phyloP scores from a whole-genome alignment of 805 yeast genomes.

The Isabelozyma pseudorhagii region DNA sequence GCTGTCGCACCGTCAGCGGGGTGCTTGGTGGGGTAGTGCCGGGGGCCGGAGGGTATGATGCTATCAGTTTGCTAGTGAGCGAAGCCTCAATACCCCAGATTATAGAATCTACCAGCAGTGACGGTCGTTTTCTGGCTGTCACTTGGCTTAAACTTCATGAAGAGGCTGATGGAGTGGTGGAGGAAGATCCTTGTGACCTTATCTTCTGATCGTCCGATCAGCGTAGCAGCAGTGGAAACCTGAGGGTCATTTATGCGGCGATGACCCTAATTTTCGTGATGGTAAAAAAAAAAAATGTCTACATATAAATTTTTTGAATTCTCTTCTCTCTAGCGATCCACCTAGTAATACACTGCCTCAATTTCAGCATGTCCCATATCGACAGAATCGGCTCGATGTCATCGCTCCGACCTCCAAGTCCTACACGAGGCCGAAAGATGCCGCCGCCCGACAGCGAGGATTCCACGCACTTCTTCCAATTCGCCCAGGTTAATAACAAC shows the following conservation, averaged over 20 bases:
- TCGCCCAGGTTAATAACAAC: slow-evolving; percentile 1
- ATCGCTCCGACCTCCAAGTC: not conserved
- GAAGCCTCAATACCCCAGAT: slow-evolving; percentile 37
- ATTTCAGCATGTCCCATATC: no score
- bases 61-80: slow-evolving; percentile 69
- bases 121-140: slow-evolving; percentile 42
- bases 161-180: slow-evolving; percentile 54
- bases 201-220: not conserved
- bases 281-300: no score
- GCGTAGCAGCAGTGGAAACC: no score
- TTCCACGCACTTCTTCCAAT: slow-evolving; percentile 1
- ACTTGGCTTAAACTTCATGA: slow-evolving; percentile 69
- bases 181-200: slow-evolving; percentile 30
- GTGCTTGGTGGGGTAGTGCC: slow-evolving; percentile 96
- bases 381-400: not conserved
- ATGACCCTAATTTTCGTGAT: no score
- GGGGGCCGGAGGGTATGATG: slow-evolving; percentile 98
- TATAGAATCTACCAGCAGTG: slow-evolving; percentile 11
- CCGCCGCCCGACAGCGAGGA: not conserved
- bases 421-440: not conserved
- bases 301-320: no score
- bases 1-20: slow-evolving; percentile 51
- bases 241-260: no score
- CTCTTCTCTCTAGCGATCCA: no score
- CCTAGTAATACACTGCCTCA: no score